Percentiles rank a stretch among this genome's conserved stretches.
These are phyloP conservation scores for Globisporangium takayamanum DNA, from an alignment of 352 stramenopile genomes.

Conservation along the genomic window DNA sequence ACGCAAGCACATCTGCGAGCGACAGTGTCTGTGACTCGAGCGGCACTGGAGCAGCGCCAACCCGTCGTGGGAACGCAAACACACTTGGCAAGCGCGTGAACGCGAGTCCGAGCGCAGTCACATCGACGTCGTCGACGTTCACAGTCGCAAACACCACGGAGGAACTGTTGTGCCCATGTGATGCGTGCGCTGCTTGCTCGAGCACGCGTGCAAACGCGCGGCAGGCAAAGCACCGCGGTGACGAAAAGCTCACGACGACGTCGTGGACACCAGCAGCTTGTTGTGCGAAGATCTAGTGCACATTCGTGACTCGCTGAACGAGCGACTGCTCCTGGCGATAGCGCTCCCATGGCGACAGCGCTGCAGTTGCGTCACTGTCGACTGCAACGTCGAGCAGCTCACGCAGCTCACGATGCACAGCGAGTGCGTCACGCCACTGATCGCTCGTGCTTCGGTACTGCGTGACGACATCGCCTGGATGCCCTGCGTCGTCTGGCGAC, in stretches of 20 bases:
- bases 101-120: constrained; percentile 1
- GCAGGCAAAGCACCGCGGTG: constrained; percentile 16
- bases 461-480: not conserved
- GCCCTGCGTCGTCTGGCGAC: not conserved
- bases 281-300: constrained; percentile 3
- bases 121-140: constrained; percentile 18
- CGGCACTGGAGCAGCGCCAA: not conserved
- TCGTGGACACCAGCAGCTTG: not conserved
- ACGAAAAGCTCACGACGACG: constrained; percentile 17
- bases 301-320: not conserved
- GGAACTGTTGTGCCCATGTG: not conserved
- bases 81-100: constrained; percentile 9
- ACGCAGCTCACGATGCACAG: constrained; percentile 1
- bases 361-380: not conserved
- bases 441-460: not conserved
- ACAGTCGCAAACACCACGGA: constrained; percentile 10
- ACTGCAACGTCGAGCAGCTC: not conserved
- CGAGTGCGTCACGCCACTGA: not conserved
- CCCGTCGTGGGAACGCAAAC: constrained; percentile 6
- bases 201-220: constrained; percentile 13
- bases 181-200: constrained; percentile 7
- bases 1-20: constrained; percentile 3
- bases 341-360: constrained; percentile 11
- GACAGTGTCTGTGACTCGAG: constrained; percentile 8
- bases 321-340: not conserved